A percentile compares a stretch with the other conserved stretches of the same genome.
These are phyloP conservation scores for Cutaneotrichosporon cavernicola DNA, from an alignment of 1,284 basidiomycete species.

Conservation along the genomic window DNA sequence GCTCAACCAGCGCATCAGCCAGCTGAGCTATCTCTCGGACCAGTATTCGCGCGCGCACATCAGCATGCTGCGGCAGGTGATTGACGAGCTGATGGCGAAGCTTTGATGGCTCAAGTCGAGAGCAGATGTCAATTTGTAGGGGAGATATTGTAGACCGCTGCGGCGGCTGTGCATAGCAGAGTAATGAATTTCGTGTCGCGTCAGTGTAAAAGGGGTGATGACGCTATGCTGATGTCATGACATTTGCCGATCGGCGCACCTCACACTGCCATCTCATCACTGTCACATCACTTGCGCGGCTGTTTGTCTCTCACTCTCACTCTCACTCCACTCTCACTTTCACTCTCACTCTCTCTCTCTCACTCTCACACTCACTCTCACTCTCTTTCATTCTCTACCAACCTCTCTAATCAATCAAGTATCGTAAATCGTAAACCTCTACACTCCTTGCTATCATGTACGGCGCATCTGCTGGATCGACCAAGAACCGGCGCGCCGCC, in stretches of 20 bases:
- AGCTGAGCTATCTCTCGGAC: slow-evolving; percentile 11
- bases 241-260: neutral
- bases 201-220: neutral
- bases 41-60: slow-evolving; percentile 16
- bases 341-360: neutral
- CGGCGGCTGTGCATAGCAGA: slow-evolving; percentile 4
- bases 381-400: neutral
- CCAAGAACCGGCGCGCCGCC: slow-evolving; percentile 22
- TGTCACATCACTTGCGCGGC: too few relatives aligned
- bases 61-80: slow-evolving; percentile 13
- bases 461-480: slow-evolving; percentile 36
- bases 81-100: slow-evolving; percentile 18
- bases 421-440: neutral
- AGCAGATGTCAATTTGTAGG: neutral
- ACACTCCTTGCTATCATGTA: slow-evolving; percentile 4
- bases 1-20: slow-evolving; percentile 4
- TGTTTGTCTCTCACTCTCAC: neutral
- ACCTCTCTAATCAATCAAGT: too few relatives aligned
- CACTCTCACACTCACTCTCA: neutral
- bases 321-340: neutral
- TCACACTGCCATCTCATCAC: neutral
- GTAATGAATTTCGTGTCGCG: neutral
- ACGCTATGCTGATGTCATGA: neutral
- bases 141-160: neutral
- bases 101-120: neutral